A percentile compares a stretch with the other conserved stretches of the same genome.
Evolutionary conservation across 1,139 yeast genomes (phyloP).

Genomic region (Meyerozyma athensensis): DNA sequence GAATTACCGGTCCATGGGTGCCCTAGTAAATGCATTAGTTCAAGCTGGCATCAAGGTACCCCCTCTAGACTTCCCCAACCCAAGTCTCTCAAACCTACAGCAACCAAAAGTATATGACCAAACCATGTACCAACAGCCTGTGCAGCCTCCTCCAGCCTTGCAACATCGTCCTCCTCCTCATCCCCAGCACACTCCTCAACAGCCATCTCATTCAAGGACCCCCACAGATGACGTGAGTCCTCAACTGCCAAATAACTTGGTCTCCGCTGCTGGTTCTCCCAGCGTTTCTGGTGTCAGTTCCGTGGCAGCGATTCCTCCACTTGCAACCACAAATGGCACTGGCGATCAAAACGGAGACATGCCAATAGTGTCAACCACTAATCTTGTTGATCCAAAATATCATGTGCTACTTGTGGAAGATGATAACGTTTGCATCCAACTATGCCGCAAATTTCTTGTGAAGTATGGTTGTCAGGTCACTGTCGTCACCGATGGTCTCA

Average conservation of each 20-base stretch:
- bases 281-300: constrained; percentile 6
- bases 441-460: constrained; percentile 71
- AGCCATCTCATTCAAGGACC: constrained; percentile 5
- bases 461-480: constrained; percentile 92
- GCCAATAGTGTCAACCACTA: constrained; percentile 23
- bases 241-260: constrained; percentile 7
- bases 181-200: constrained; percentile 2
- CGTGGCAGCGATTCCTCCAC: constrained; percentile 8
- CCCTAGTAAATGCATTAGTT: constrained; percentile 43
- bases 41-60: constrained; percentile 68
- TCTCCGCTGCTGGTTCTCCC: constrained; percentile 9
- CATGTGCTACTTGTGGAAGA: constrained; percentile 83
- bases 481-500: constrained; percentile 86
- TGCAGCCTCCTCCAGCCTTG: constrained; percentile 8
- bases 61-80: constrained; percentile 51
- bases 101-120: constrained; percentile 7
- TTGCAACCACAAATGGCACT: constrained; percentile 5
- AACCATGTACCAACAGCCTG: constrained; percentile 7
- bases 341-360: constrained; percentile 5
- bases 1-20: constrained; percentile 46
- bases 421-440: constrained; percentile 75
- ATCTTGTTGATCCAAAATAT: constrained; percentile 42
- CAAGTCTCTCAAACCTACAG: constrained; percentile 21
- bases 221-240: constrained; percentile 6
- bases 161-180: constrained; percentile 5